Conservation (phyloP, 805 yeast species). For the Lipomyces yamadae region DNA sequence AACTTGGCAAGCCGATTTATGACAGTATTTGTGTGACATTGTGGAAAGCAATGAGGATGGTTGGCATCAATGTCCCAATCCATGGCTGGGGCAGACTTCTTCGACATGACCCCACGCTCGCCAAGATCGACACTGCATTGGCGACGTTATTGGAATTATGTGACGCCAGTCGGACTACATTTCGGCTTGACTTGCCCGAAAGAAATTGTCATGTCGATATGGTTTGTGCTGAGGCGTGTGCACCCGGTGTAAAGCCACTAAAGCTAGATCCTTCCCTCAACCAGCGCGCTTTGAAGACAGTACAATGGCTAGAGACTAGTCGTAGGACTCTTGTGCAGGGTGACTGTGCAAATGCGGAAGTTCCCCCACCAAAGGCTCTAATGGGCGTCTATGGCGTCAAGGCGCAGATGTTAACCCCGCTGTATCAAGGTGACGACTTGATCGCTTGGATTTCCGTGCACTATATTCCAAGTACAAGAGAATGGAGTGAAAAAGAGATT, state of each 20-base stretch:
- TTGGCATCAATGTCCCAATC: slow-evolving; percentile 16
- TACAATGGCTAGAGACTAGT: slow-evolving; percentile 25
- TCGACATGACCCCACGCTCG: slow-evolving; percentile 18
- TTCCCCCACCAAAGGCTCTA: slow-evolving; percentile 20
- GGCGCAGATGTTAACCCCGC: slow-evolving; percentile 25
- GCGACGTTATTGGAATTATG: slow-evolving; percentile 4
- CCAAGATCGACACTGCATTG: slow-evolving; percentile 12
- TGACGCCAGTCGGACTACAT: slow-evolving; percentile 18
- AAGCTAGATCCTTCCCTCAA: slow-evolving; percentile 24
- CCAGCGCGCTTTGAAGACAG: slow-evolving; percentile 25
- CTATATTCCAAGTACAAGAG: slow-evolving; percentile 13
- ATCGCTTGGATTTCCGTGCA: slow-evolving; percentile 28
- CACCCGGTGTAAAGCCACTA: slow-evolving; percentile 14
- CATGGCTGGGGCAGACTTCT: slow-evolving; percentile 26
- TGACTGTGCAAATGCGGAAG: slow-evolving; percentile 22
- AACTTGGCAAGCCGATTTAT: slow-evolving; percentile 25
- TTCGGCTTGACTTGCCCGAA: slow-evolving; percentile 22
- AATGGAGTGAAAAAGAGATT: slow-evolving; percentile 19
- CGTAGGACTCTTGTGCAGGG: slow-evolving; percentile 22
- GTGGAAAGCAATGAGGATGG: slow-evolving; percentile 29
- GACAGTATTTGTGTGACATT: slow-evolving; percentile 23
- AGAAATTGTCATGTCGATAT: slow-evolving; percentile 23
- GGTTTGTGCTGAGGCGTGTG: slow-evolving; percentile 27
- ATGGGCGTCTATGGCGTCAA: slow-evolving; percentile 28
- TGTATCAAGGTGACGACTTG: slow-evolving; percentile 13